Conservation (phyloP, 768 basidiomycete species). For the Flagelloscypha sp. region DNA sequence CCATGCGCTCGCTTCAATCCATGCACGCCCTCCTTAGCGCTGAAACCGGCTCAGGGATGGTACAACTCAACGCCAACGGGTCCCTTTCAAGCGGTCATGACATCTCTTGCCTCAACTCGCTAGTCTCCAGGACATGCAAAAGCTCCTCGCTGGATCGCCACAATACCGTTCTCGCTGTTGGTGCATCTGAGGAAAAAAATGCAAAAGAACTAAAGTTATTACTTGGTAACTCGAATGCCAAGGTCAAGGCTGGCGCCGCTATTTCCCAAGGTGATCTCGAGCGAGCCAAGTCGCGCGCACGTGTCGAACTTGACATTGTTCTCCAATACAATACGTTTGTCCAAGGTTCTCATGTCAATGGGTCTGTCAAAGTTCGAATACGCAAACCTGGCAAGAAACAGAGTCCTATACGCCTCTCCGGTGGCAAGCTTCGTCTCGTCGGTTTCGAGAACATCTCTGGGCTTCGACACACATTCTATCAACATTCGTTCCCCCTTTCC, state of each 20-base stretch:
- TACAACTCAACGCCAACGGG: no score
- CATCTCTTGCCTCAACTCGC: no score
- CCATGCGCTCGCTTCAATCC: no score
- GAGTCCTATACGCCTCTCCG: constrained; percentile 53
- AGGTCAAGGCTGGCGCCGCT: constrained; percentile 45
- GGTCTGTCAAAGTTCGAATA: constrained; percentile 60
- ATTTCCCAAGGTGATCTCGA: constrained; percentile 44
- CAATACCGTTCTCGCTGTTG: constrained; percentile 46
- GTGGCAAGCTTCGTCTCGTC: constrained; percentile 71
- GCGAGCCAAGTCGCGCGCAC: constrained; percentile 63
- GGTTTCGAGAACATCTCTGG: constrained; percentile 72
- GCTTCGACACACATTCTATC: constrained; percentile 73
- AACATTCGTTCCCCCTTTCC: constrained; percentile 51
- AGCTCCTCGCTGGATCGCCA: constrained; percentile 26
- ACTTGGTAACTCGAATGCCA: constrained; percentile 52
- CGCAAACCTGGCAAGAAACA: constrained; percentile 47
- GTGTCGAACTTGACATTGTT: constrained; percentile 77
- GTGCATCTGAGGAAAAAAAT: constrained; percentile 40
- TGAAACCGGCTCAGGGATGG: no score
- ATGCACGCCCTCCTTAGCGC: no score
- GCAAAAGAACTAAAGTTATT: constrained; percentile 52
- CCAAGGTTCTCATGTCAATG: constrained; percentile 69
- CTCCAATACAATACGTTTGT: constrained; percentile 69
- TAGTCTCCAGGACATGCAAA: constrained; percentile 5
- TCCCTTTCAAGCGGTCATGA: no score